phyloP scores from a whole-genome alignment of 2,329 filamentous ascomycete species.

The Penicillium sp. region DNA sequence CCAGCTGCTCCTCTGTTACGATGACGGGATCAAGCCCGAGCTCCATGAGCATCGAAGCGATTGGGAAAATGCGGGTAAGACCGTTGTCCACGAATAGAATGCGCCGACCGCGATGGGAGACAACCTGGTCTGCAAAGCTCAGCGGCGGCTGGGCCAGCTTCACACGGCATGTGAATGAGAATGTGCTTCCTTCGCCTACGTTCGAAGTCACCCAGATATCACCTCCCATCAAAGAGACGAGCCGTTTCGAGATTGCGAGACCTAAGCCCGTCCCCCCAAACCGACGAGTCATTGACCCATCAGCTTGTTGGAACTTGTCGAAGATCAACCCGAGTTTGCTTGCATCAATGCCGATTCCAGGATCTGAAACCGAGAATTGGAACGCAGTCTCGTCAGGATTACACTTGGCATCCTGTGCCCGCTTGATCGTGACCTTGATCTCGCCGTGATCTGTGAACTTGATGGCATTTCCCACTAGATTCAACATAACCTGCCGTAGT shows the following conservation, averaged over 20 bases:
- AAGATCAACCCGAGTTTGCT: conserved; percentile 95
- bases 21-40: conserved; percentile 75
- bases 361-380: conserved; percentile 89
- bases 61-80: conserved; percentile 67
- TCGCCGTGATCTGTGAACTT: conserved; percentile 95
- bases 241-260: conserved; percentile 87
- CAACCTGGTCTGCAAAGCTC: conserved; percentile 69
- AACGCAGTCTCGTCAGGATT: conserved; percentile 75
- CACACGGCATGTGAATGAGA: conserved; percentile 89
- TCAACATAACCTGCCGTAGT: conserved; percentile 87
- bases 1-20: conserved; percentile 63
- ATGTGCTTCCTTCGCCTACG: conserved; percentile 80
- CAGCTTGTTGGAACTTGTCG: conserved; percentile 95
- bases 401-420: conserved; percentile 57
- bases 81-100: conserved; percentile 89
- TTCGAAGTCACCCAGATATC: conserved; percentile 90
- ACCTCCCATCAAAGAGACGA: conserved; percentile 91
- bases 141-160: conserved; percentile 74
- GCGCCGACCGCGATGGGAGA: conserved; percentile 80
- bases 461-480: conserved; percentile 92
- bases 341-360: conserved; percentile 86
- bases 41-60: conserved; percentile 67
- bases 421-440: conserved; percentile 79
- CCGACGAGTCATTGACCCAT: conserved; percentile 89
- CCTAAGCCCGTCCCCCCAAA: conserved; percentile 91